Evolutionary conservation across 371 early-diverging fungal genomes (phyloP), one percentile per base, ranked within the genome.

Genomic region (Mortierella sp.): DNA sequence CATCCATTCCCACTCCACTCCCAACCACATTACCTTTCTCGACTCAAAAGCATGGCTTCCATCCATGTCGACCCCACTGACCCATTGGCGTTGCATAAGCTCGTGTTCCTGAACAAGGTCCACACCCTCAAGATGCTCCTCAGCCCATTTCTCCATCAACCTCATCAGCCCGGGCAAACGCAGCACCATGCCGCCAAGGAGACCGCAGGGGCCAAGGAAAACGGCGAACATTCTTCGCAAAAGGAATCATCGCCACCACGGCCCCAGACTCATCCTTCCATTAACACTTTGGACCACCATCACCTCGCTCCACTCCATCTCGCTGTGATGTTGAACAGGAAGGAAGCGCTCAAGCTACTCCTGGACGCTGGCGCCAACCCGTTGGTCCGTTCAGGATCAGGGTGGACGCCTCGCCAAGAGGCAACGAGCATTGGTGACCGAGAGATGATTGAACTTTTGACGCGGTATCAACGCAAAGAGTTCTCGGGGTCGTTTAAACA

Each of bases 251-350:
- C 56, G 21, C 15, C 51, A 7, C 50, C 53, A 15, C 50, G 15
- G 4, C 23, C 53, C 26, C 53, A 26, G 9, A 19, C 23, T 7
- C 70, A 81, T 21, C 81, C 74, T 26, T 25, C 57, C 44, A 73
- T 81, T 67, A 74, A 81, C 59, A 23, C 59, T 4, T 50, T 76
- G 9, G 81, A 81, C 61, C 61, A 74, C 25, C 72, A 76, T 62
- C 65, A 73, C 29, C 74, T 57, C 26, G 70, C 81, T 0, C 74
- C 81, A 1, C 62, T 81, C 18, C 81, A 81, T 62, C 64, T 81
- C 19, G 81, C 81, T 11, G 69, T 81, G 26, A 81, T 81, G 81
- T 67, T 72, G 6, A 65, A 68, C 18, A 74, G 77, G 46, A 77
- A 67, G 48, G 77, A 75, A 4, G 63, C 66, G 45, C 73, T 81